Conservation (phyloP, 2,329 filamentous ascomycete genomes). For the Metarhizium album region DNA sequence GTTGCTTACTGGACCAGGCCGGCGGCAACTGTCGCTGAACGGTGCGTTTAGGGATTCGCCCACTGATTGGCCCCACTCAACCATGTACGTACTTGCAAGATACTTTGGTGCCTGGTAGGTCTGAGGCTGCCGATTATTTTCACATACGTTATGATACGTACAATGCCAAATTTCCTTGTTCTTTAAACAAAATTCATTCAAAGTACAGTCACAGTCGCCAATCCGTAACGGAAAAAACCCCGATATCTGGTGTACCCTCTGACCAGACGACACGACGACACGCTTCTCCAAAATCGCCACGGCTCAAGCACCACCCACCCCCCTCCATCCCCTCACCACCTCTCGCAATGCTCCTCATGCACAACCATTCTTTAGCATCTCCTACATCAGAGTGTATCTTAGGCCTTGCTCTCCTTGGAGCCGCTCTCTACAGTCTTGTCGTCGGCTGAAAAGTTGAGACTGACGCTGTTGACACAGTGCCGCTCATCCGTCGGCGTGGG, state of each 20-base stretch:
- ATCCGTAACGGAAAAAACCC: no score
- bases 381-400: neutral
- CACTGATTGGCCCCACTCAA: no score
- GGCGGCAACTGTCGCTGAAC: neutral
- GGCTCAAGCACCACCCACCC: neutral
- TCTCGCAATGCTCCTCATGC: neutral
- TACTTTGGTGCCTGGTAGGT: no score
- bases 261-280: neutral
- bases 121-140: no score
- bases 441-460: slow-evolving; percentile 66
- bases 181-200: no score
- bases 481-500: slow-evolving; percentile 84
- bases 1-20: neutral
- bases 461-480: slow-evolving; percentile 93
- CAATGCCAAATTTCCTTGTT: no score
- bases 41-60: neutral
- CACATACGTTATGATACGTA: no score
- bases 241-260: neutral
- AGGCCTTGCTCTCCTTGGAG: slow-evolving; percentile 27
- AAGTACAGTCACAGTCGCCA: no score
- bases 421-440: slow-evolving; percentile 36
- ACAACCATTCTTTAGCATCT: neutral
- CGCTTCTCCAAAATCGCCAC: neutral
- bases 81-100: no score
- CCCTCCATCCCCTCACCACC: neutral